Base-by-base conservation (phyloP, 2,329 filamentous ascomycete species). In the Fusarium sublunatum region DNA sequence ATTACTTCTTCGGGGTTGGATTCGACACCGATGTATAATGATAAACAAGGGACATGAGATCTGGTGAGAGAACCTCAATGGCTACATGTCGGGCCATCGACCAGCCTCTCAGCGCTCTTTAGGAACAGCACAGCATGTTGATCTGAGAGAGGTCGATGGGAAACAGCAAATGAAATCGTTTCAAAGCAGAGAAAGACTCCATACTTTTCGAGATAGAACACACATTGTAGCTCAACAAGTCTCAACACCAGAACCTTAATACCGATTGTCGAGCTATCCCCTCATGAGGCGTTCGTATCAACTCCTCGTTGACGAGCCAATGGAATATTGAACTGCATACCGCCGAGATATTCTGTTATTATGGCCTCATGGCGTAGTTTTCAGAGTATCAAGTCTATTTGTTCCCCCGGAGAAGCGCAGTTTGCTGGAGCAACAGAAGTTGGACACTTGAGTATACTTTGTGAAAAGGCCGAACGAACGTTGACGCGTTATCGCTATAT, bases 201-300 rank as follows among this genome's bases (percentile, higher is more conserved):
- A 11, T 10, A 2, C 24, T 6, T 15, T 15, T 6, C 7, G 8
- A 35, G 32, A 19, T 19, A 13, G 22, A 22, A 24, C 28, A 28
- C 9, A 22, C 15, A 46, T 35, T 44, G 25, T 47, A 36, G 36
- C 31, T 29, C 35, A 29, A 42, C n/a, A 34, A 11, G 40, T 11
- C 9, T 38, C 45, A 47, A n/a, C 44, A 40, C 13, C 42, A 7
- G 19, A 29, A 36, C 39, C 26, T 44, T 19, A 12, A 28, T 5
- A 10, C 15, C 47, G 31, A 19, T 26, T 1, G 22, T 41, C 25
- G 15, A 58, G 19, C 25, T 22, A 26, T 50, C 56, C 61, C 61
- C 50, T 53, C 61, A 49, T 39, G 31, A 49, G 57, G 45, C 48
- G 34, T 26, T 34, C n/a, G 28, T 26, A 12, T 41, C n/a, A 9